Evolutionary conservation across 495 filamentous ascomycete genomes (phyloP), one percentile per base, ranked within the genome.

Genomic region (Aspergillus panamensis): DNA sequence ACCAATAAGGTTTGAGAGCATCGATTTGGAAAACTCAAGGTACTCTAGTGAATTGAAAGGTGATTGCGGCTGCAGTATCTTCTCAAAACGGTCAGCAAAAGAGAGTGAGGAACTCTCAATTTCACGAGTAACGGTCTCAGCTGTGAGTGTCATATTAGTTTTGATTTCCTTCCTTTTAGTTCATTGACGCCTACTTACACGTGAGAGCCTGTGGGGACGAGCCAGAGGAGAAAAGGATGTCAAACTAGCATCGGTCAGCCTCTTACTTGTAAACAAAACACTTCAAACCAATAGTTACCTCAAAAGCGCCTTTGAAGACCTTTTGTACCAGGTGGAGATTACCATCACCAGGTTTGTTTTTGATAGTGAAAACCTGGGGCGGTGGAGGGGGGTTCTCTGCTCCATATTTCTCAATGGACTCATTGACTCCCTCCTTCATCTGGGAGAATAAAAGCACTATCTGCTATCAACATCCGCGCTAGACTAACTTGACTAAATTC

Each of bases 291-390:
- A 1, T 32, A 7, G 21, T 45, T 76, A 84, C 81, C 77, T 89
- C 90, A 68, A 97, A 98, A 20, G 85, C 64, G 1, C 95, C 95
- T 66, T 89, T 83, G 68, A 97, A 98, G 3, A 92, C 81, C 72
- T 96, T 97, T 71, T 98, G 93, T 39, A 97, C 82, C 48, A 95
- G 76, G 59, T 98, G 94, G 4, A 91, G 63, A 65, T 97, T 97
- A 13, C 93, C 95, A 17, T 73, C 48, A 12, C 84, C 84, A 17
- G 89, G 85, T 0, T 73, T 65, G 57, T 95, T 86, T 37, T 75
- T 69, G 52, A 97, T 79, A 5, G 88, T 92, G 69, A 92, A 97
- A 1, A 90, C 80, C 70, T 96, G 90, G 71, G 87, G 87, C 2
- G 92, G 88, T 7, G 93, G 94, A 14, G 92, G 91, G 13, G 85